Evolutionary conservation across 2,329 filamentous ascomycete species (phyloP), one percentile per base, ranked within the genome.

Genomic region (Hypoxylon sp.): DNA sequence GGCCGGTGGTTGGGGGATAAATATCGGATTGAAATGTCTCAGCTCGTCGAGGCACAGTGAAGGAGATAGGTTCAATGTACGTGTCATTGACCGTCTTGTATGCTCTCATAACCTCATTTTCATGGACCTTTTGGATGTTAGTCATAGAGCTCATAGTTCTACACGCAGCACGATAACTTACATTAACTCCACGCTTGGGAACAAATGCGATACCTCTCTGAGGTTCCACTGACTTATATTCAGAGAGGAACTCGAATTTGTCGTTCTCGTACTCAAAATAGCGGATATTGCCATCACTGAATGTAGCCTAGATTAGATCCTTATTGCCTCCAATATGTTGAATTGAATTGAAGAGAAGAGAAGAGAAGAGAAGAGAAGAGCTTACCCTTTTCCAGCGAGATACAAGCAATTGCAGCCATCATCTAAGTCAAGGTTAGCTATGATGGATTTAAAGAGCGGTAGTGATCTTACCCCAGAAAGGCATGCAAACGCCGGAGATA

Each of bases 241-340:
- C 95, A 71, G 94, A 97, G 60, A 99, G 85, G 81, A 93, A 97
- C 82, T 99, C 95, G 79, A 99, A 98, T 82, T 98, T 98, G 86
- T 98, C 95, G 82, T 98, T 97, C 79, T 97, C 93, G 78, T 97
- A 97, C 82, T 99, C 96, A 80, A 93, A 99, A 86, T 99, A 99
- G 71, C 96, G 94, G 78, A 99, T 99, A 82, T 99, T 99, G 77
- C 96, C 96, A 79, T 99, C 96, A 81, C 93, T 96, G 70, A 11
- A 14, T 31, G 10, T 8, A 31, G 59, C 19, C 37, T 74, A 19
- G n/a, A 53, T 78, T 70, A 77, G 72, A 60, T n/a, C 71, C 22
- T 37, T 47, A 31, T 39, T 48, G 5, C 26, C 5, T 47, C 52
- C n/a, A 19, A 14, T 48, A 78, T 71, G 42, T 37, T 13, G n/a